Conservation (phyloP, 2,329 filamentous ascomycete genomes). For the Colletotrichum siamense region DNA sequence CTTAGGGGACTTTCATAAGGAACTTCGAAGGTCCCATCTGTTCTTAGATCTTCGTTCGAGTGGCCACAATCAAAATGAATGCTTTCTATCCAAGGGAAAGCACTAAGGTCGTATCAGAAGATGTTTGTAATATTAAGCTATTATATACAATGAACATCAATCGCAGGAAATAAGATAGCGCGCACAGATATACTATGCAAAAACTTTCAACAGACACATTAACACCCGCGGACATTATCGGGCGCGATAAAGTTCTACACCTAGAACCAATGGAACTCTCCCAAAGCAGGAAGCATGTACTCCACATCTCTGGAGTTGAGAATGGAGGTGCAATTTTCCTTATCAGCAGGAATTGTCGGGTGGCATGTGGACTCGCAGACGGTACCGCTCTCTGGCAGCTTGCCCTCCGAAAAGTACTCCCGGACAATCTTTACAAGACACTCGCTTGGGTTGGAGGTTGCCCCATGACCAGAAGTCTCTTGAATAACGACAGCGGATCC, state of each 20-base stretch:
- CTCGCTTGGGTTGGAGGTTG: slow-evolving; percentile 30
- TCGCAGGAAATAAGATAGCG: background rate
- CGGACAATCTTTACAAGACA: slow-evolving; percentile 14
- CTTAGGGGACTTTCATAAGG: background rate
- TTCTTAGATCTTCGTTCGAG: rapidly evolving
- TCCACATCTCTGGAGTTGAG: background rate
- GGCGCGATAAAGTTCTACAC: rapidly evolving
- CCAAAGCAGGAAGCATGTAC: background rate
- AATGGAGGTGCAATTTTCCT: background rate
- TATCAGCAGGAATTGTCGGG: background rate
- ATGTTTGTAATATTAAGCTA: background rate
- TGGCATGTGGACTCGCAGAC: background rate
- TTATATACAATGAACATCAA: background rate
- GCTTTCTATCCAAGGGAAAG: rapidly evolving
- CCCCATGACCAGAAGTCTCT: background rate
- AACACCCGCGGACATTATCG: background rate
- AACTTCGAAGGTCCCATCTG: background rate
- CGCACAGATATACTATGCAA: rapidly evolving
- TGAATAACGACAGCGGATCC: background rate
- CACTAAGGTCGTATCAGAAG: rapidly evolving
- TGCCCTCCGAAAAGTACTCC: background rate
- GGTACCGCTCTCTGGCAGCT: background rate
- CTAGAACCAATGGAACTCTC: background rate
- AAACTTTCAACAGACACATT: rapidly evolving
- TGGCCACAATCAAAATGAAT: rapidly evolving